Percentiles rank a stretch among this genome's conserved stretches.
Conservation (phyloP, 2,329 filamentous ascomycete species). For the Alternaria viburni region DNA sequence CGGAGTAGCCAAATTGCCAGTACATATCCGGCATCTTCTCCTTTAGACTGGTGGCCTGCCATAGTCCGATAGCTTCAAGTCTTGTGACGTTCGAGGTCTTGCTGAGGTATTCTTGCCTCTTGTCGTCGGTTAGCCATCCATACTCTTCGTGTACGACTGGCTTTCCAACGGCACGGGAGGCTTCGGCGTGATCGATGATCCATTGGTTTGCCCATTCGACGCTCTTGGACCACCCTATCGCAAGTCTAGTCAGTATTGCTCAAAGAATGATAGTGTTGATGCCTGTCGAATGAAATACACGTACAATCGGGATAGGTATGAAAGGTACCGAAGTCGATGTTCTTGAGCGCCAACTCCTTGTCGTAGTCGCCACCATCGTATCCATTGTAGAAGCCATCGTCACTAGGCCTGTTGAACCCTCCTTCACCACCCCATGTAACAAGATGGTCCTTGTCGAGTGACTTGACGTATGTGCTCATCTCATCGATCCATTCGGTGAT, state of each 20-base stretch:
- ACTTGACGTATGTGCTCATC: conserved; percentile 63
- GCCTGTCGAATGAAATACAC: neutral
- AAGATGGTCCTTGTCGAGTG: conserved; percentile 59
- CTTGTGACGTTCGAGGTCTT: conserved; percentile 54
- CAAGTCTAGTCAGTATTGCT: neutral
- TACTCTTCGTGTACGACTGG: conserved; percentile 65
- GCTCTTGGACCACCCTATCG: conserved; percentile 43
- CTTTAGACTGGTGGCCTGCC: conserved; percentile 58
- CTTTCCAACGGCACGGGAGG: conserved; percentile 54
- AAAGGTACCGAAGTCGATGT: conserved; percentile 63
- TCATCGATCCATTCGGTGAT: conserved; percentile 60
- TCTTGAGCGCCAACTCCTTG: conserved; percentile 55
- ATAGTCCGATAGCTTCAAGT: conserved; percentile 54
- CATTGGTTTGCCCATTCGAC: conserved; percentile 61
- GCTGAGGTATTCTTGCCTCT: conserved; percentile 55
- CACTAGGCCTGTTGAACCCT: conserved; percentile 37
- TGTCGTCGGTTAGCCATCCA: conserved; percentile 60
- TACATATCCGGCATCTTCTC: conserved; percentile 61
- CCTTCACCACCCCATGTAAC: conserved; percentile 62
- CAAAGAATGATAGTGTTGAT: neutral
- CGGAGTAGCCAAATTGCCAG: conserved; percentile 62
- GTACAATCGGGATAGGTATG: conserved; percentile 62
- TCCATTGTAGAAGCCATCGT: conserved; percentile 49
- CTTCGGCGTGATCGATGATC: conserved; percentile 61
- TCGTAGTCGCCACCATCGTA: conserved; percentile 62